These are phyloP conservation scores for Auricularia auricula-judae DNA, from an alignment of 768 basidiomycete genomes.

Conservation along the genomic window DNA sequence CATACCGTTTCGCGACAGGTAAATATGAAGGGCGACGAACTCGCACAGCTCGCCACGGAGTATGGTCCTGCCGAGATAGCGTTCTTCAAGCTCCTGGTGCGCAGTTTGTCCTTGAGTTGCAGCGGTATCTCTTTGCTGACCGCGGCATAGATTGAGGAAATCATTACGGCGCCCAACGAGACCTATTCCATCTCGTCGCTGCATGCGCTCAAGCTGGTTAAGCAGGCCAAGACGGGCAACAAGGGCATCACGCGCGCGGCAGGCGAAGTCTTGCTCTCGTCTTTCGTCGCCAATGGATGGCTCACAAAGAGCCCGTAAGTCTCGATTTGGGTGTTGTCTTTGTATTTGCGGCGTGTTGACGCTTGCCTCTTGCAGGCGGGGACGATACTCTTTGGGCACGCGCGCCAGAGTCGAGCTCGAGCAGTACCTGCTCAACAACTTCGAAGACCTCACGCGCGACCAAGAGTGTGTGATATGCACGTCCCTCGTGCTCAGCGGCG, in stretches of 20 bases:
- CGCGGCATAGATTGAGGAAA: constrained; percentile 63
- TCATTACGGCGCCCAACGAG: constrained; percentile 68
- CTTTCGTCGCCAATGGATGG: constrained; percentile 81
- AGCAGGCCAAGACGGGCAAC: constrained; percentile 24
- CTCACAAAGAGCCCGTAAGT: constrained; percentile 62
- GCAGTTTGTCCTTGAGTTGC: constrained; percentile 14
- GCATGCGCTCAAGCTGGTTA: constrained; percentile 65
- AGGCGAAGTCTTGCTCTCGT: constrained; percentile 58
- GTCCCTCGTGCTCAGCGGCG: constrained; percentile 50
- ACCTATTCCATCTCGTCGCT: constrained; percentile 69
- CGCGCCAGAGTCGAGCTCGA: constrained; percentile 66
- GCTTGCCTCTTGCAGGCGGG: constrained; percentile 19
- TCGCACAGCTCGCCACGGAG: constrained; percentile 78
- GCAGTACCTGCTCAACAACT: constrained; percentile 63
- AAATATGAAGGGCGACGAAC: constrained; percentile 68
- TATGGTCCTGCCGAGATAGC: constrained; percentile 70
- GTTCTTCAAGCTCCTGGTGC: constrained; percentile 74
- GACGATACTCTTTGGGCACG: constrained; percentile 65
- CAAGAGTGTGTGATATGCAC: constrained; percentile 22
- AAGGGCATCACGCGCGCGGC: constrained; percentile 55
- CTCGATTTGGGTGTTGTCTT: neutral
- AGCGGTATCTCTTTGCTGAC: neutral
- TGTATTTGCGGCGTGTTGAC: neutral
- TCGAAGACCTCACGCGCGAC: constrained; percentile 30
- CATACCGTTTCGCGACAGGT: constrained; percentile 33